phyloP scores from a whole-genome alignment of 2,329 filamentous ascomycete species.

The Sodiomyces alkalinus region DNA sequence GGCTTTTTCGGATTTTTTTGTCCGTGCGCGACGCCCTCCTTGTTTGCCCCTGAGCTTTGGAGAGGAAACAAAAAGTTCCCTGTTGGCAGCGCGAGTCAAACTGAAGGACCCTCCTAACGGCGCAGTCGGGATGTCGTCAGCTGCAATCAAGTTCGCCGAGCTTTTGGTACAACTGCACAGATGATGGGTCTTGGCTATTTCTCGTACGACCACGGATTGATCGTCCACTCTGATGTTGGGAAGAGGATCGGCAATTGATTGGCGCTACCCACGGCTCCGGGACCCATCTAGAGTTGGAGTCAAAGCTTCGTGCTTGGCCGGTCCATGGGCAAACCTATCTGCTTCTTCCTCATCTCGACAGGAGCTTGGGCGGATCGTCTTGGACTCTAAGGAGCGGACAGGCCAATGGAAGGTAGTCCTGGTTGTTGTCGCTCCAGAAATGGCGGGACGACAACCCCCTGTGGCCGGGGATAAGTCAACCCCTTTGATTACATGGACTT shows the following conservation, averaged over 20 bases:
- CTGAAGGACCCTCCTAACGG: conserved; percentile 45
- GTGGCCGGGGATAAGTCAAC: conserved; percentile 33
- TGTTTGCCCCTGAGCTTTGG: conserved; percentile 24
- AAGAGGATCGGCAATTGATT: not conserved
- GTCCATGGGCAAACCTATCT: conserved; percentile 13
- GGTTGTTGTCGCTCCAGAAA: conserved; percentile 35
- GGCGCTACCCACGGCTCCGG: conserved; percentile 25
- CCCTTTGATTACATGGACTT: conserved; percentile 1
- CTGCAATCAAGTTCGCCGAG: conserved; percentile 13
- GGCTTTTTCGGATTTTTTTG: conserved; percentile 97
- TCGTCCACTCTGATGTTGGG: too few relatives aligned
- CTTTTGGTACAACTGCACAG: conserved; percentile 10
- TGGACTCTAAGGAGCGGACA: conserved; percentile 15
- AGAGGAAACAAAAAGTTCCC: conserved; percentile 95
- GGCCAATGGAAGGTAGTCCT: conserved; percentile 25
- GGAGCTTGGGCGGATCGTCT: not conserved
- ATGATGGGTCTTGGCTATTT: conserved; percentile 11
- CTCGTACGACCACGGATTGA: too few relatives aligned
- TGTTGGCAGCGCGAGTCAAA: conserved; percentile 70
- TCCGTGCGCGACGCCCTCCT: conserved; percentile 60
- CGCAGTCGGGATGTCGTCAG: conserved; percentile 7
- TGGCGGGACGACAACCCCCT: conserved; percentile 33
- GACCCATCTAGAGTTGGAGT: conserved; percentile 89
- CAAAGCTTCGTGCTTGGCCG: conserved; percentile 88
- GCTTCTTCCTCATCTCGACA: too few relatives aligned